Evolutionary conservation across 2,329 filamentous ascomycete species (phyloP), one percentile per base, ranked within the genome.

Genomic region (Xylariales sp.): DNA sequence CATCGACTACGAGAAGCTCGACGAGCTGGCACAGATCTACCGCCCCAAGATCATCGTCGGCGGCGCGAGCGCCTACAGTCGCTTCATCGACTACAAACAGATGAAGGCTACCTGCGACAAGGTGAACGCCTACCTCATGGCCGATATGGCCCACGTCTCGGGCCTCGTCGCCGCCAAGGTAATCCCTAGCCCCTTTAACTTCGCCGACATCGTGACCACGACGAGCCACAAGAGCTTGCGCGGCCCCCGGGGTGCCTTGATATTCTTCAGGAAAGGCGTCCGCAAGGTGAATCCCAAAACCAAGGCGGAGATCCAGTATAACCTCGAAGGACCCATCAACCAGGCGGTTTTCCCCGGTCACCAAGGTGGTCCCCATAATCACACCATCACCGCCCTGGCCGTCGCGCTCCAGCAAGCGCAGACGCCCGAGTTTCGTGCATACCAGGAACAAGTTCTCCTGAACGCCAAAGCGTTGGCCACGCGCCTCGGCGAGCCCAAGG

Each of bases 181-280:
- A 63, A 89, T 97, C 72, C 93, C 94, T 50, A 91, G 92, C 68
- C 96, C 96, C 58, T 99, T 98, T 82, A 87, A 88, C 72, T 91
- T 92, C 80, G 92, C 94, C 72, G 96, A 99, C 80, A 91, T 99
- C 67, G 96, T 99, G 72, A 99, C 96, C 55, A 99, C 96, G 28
- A 99, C 96, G 45, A 97, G 93, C 70, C 96, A 99, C 87, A 99
- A 99, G 86, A 97, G 93, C 68, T 88, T 99, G 71, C 92, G 96
- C 78, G 96, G 96, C 45, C 96, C 96, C 45, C 90, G 96, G 78
- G 96, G 96, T 74, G 96, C 96, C 76, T 93, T 99, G 89, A 99
- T 99, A 81, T 99, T 99, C 87, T 99, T 91, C 89, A 91, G 96
- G 75, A 97, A 93, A 82, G 96, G 96, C 71, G 92, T 97, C 41